Evolutionary conservation across 2,329 filamentous ascomycete genomes (phyloP), one percentile per base, ranked within the genome.

Genomic region (Microascus cirrosus): DNA sequence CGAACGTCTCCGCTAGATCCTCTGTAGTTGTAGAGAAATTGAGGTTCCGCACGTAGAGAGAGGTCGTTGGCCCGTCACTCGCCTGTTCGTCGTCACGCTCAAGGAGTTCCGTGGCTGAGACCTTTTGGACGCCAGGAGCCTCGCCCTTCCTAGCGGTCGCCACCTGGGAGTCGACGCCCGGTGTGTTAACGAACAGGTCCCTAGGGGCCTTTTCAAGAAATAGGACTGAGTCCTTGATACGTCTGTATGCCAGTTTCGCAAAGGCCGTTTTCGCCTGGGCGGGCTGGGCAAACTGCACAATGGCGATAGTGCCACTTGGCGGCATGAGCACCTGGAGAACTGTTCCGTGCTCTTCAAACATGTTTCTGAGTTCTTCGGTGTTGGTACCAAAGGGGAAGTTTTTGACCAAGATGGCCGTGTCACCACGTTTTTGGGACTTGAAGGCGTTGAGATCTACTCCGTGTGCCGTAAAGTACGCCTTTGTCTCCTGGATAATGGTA

Each of bases 131-230:
- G 55, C 73, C 74, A 51, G 67, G 67, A 62, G 72, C 69, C 59
- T 70, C 70, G 65, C 71, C 73, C 55, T 66, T 67, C 60, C 60
- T 56, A 48, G 66, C 59, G 50, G 67, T 62, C 58, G 66, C 62
- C 56, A 67, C 61, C 61, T 65, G 55, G n/a, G 65, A 59, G 53
- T 61, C 61, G 15, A 59, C 24, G 62, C 66, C 59, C 55, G 59
- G 66, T 66, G 61, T 63, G 56, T 62, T 65, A 59, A 61, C 65
- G 69, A 97, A 94, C 28, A 99, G 70, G 66, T 90, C 82, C 68
- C 87, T 90, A 1, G 94, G 94, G 7, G 89, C 95, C 71, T 95
- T 96, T 70, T 99, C 94, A 55, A 99, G 77, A 69, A 95, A 96
- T 50, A 99, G 76, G 32, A 96, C 86, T 1, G 89, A 94, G 68